phyloP scores from a whole-genome alignment of 2,329 filamentous ascomycete species.

The Colletotrichum magnum region DNA sequence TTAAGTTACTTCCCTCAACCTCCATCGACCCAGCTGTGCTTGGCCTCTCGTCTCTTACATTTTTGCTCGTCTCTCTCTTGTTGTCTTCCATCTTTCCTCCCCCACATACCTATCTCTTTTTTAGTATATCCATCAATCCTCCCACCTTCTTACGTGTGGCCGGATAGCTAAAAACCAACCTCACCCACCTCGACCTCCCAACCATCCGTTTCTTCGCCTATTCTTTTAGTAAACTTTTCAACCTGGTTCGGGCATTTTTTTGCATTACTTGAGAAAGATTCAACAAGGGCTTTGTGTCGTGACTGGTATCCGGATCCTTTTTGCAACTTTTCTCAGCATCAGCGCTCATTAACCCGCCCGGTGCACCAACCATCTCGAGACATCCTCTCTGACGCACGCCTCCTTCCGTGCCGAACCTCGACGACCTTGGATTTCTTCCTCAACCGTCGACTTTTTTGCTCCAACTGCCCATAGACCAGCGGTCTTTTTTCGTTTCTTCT shows the following conservation, averaged over 20 bases:
- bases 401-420: constrained; percentile 25
- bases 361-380: constrained; percentile 17
- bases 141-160: constrained; percentile 22
- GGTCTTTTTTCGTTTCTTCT: constrained; percentile 41
- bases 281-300: constrained; percentile 37
- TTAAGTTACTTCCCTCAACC: constrained; percentile 39
- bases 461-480: constrained; percentile 29
- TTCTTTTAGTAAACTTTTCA: constrained; percentile 37
- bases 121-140: constrained; percentile 30
- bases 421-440: constrained; percentile 21
- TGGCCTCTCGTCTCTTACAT: constrained; percentile 37
- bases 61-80: constrained; percentile 37
- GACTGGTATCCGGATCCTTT: constrained; percentile 39
- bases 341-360: constrained; percentile 21
- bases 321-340: constrained; percentile 28
- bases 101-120: not conserved
- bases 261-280: constrained; percentile 8
- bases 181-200: not conserved
- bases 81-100: constrained; percentile 11
- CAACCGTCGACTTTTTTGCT: constrained; percentile 23
- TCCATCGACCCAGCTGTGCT: constrained; percentile 34
- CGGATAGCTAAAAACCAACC: constrained; percentile 29
- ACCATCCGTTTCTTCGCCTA: constrained; percentile 33
- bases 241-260: constrained; percentile 32
- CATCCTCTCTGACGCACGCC: constrained; percentile 30